Evolutionary conservation across 2,329 filamentous ascomycete species (phyloP).

Genomic region (Sporothrix dimorphospora): DNA sequence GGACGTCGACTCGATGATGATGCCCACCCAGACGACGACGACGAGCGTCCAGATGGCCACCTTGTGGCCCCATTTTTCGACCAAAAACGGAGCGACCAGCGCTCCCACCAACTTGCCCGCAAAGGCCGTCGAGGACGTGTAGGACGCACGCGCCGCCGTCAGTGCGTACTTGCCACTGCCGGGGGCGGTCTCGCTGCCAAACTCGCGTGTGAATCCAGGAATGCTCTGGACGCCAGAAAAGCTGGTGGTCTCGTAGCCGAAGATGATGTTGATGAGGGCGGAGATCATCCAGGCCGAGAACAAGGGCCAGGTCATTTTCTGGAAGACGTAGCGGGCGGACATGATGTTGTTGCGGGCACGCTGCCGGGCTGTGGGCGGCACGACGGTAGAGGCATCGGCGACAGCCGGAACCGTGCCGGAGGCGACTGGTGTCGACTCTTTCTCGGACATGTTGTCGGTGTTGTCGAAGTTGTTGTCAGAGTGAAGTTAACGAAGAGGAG

Average conservation of each 20-base stretch:
- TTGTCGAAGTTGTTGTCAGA: background rate
- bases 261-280: constrained; percentile 27
- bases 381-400: background rate
- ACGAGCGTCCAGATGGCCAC: constrained; percentile 26
- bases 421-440: background rate
- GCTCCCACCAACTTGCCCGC: constrained; percentile 22
- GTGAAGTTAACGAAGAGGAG: background rate
- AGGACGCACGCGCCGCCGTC: constrained; percentile 20
- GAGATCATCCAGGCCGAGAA: constrained; percentile 28
- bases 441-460: background rate
- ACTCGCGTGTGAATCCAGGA: constrained; percentile 20
- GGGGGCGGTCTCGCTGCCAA: background rate
- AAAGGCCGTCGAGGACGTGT: constrained; percentile 27
- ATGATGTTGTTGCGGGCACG: constrained; percentile 20
- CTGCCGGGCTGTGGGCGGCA: background rate
- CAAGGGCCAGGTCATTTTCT: constrained; percentile 26
- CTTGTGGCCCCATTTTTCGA: constrained; percentile 24
- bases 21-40: constrained; percentile 22
- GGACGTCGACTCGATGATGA: constrained; percentile 25
- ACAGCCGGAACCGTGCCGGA: background rate
- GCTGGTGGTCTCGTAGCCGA: constrained; percentile 28
- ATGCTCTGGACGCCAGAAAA: constrained; percentile 27
- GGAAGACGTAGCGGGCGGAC: constrained; percentile 24
- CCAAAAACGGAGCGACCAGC: constrained; percentile 2
- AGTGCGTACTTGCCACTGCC: constrained; percentile 12